phyloP scores from a whole-genome alignment of 352 stramenopile species.

The Phytophthora nicotianae region DNA sequence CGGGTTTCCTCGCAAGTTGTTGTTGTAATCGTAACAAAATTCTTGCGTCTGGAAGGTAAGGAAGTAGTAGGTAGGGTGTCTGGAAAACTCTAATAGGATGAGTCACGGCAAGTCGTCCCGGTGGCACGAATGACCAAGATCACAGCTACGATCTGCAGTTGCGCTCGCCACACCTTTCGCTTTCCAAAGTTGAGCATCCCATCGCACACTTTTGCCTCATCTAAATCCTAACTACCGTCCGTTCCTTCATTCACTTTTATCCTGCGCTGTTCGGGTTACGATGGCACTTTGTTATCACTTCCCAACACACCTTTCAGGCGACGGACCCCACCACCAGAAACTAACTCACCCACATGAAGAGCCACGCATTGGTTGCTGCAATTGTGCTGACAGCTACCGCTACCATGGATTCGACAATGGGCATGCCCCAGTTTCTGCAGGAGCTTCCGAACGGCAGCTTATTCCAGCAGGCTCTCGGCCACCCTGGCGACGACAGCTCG shows the following conservation, averaged over 20 bases:
- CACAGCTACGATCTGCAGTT: too few species aligned
- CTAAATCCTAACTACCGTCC: not conserved
- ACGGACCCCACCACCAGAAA: not conserved
- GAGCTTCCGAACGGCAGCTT: conserved; percentile 46
- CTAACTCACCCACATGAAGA: conserved; percentile 12
- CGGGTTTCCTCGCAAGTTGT: too few species aligned
- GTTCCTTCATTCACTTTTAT: conserved; percentile 11
- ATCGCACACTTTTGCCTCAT: too few species aligned
- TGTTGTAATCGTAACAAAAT: too few species aligned
- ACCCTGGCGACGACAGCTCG: conserved; percentile 33
- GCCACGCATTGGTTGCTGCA: not conserved
- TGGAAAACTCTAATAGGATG: not conserved
- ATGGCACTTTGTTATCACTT: conserved; percentile 1
- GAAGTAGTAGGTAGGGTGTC: too few species aligned
- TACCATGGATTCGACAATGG: conserved; percentile 2
- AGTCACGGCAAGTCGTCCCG: not conserved
- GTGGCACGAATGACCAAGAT: not conserved
- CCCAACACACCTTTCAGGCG: not conserved
- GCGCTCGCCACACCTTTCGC: not conserved
- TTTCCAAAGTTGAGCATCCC: too few species aligned
- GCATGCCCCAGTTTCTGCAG: conserved; percentile 21
- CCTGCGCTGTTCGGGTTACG: not conserved
- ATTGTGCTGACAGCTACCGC: conserved; percentile 2
- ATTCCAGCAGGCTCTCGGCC: conserved; percentile 42
- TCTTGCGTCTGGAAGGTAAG: too few species aligned